These are phyloP conservation scores for Houttuynia cordata DNA, from an alignment of 164 flowering plant species.

Conservation along the genomic window DNA sequence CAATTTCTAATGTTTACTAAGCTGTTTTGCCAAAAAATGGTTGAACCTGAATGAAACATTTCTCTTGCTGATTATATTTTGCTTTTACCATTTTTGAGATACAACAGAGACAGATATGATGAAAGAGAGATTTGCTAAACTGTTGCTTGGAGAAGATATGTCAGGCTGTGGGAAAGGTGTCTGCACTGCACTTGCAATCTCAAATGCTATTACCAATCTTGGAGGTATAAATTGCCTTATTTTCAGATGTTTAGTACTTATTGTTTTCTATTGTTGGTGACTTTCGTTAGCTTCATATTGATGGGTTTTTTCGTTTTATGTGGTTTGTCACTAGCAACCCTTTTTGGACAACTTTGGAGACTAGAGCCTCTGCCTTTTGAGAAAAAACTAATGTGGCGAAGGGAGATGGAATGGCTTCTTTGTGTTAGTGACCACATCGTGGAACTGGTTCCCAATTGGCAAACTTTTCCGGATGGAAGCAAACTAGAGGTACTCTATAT, in stretches of 20 bases:
- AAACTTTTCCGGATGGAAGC: slow-evolving; percentile 77
- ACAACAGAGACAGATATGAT: slow-evolving; percentile 61
- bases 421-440: slow-evolving; percentile 85
- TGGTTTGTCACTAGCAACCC: slow-evolving; percentile 35
- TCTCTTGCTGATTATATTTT: not conserved
- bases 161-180: slow-evolving; percentile 94
- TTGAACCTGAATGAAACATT: no score
- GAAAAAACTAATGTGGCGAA: slow-evolving; percentile 84
- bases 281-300: not conserved
- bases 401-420: slow-evolving; percentile 92
- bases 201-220: slow-evolving; percentile 84
- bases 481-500: slow-evolving; percentile 61
- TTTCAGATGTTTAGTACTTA: not conserved
- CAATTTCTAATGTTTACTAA: no score
- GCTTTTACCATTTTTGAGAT: no score
- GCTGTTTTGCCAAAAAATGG: no score
- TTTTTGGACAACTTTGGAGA: slow-evolving; percentile 95
- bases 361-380: slow-evolving; percentile 65
- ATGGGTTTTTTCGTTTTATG: not conserved
- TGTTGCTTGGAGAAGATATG: slow-evolving; percentile 95
- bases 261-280: not conserved
- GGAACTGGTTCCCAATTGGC: slow-evolving; percentile 76
- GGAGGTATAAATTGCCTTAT: slow-evolving; percentile 37
- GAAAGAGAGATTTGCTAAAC: slow-evolving; percentile 81
- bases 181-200: slow-evolving; percentile 69